These are phyloP conservation scores for Trypanosoma conorhini DNA, from an alignment of 208 protist genomes.

Conservation along the genomic window DNA sequence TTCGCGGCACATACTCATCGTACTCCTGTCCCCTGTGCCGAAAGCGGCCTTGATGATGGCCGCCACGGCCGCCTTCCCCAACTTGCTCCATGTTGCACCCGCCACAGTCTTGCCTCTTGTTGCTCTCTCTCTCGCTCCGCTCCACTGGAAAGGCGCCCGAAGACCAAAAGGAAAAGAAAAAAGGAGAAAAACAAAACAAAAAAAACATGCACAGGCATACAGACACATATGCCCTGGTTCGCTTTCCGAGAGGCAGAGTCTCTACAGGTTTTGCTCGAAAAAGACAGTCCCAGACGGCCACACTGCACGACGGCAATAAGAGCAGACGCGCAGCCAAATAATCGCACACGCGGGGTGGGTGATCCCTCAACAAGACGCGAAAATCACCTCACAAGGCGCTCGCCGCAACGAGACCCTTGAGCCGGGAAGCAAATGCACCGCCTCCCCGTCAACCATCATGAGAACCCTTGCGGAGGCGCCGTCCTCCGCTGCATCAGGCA, in stretches of 20 bases:
- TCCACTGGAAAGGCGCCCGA: neutral
- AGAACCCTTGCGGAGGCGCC: conserved; percentile 24
- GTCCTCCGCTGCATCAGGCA: neutral
- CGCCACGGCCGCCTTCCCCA: conserved; percentile 16
- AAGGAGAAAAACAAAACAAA: neutral
- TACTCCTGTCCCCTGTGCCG: conserved; percentile 55
- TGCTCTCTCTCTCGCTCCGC: neutral
- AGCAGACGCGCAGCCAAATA: neutral
- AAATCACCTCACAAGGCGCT: conserved; percentile 17
- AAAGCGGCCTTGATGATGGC: conserved; percentile 25
- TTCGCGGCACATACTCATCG: conserved; percentile 83
- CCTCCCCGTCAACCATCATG: conserved; percentile 68
- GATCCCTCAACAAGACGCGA: conserved; percentile 20
- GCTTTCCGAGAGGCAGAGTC: neutral
- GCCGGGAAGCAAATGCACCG: conserved; percentile 42
- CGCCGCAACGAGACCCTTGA: conserved; percentile 43
- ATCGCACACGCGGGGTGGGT: neutral
- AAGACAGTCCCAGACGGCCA: neutral
- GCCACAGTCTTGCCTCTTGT: neutral
- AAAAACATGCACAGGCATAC: neutral
- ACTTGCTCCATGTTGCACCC: conserved; percentile 8
- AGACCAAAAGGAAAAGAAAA: conserved; percentile 5
- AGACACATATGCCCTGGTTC: neutral
- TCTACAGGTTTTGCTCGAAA: neutral
- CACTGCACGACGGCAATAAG: conserved; percentile 31